Percentiles rank a stretch among this genome's conserved stretches.
phyloP scores from a whole-genome alignment of 805 yeast genomes.

The Saturnispora zaruensis region DNA sequence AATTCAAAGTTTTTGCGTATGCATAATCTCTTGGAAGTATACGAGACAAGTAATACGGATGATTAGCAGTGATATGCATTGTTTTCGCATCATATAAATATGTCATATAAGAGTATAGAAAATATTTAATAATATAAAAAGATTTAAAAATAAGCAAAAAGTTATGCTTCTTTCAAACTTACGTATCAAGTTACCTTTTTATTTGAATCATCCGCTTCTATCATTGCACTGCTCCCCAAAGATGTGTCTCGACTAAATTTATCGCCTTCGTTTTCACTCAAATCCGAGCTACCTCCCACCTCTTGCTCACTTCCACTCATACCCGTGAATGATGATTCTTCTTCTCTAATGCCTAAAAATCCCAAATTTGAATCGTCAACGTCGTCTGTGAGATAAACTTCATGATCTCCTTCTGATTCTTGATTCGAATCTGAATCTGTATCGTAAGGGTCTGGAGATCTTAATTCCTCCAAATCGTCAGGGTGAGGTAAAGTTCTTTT shows the following conservation, averaged over 20 bases:
- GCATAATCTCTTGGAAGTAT: neutral
- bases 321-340: slow-evolving; percentile 1
- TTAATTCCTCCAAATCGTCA: slow-evolving; percentile 3
- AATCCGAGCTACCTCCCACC: neutral
- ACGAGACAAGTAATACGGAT: neutral
- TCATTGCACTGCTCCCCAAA: neutral
- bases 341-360: slow-evolving; percentile 14
- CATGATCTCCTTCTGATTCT: slow-evolving; percentile 1
- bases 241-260: neutral
- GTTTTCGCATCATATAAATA: neutral
- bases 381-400: neutral
- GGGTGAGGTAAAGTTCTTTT: slow-evolving; percentile 4
- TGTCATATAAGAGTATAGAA: neutral
- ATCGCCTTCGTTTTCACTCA: slow-evolving; percentile 4
- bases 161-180: neutral
- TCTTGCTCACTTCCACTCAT: neutral
- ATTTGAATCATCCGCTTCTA: neutral
- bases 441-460: neutral
- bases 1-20: slow-evolving; percentile 33
- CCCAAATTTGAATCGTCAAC: slow-evolving; percentile 11
- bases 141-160: neutral
- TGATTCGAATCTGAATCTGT: neutral
- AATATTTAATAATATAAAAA: neutral
- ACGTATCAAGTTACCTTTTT: neutral
- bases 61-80: neutral